Evolutionary conservation across 805 yeast genomes (phyloP), one percentile per base, ranked within the genome.

Genomic region (Starmerella bacillaris): DNA sequence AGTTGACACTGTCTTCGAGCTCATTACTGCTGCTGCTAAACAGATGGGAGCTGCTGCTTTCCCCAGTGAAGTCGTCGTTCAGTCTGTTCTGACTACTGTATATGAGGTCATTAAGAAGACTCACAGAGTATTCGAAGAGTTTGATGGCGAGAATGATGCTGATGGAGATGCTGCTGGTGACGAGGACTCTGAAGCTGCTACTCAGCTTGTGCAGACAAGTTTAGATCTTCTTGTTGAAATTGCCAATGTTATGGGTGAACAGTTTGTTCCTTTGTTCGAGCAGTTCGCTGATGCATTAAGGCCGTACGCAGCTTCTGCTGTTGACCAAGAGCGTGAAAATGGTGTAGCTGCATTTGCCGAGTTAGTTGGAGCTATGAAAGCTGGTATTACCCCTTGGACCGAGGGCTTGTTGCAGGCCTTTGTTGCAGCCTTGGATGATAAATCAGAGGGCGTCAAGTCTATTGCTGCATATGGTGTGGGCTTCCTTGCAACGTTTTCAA

Each of bases 391-490:
- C 50, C 79, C 80, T 39, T 75, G 64, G 60, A 58, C 74, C 26
- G 68, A 71, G 43, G 80, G 77, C 44, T 61, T 89, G 51, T 60
- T 82, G 50, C 41, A 42, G 22, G 62, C 75, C 27, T 76, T 89
- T 53, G 62, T 68, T 34, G 65, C 70, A 40, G 73, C 76, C 45
- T 64, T 86, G 41, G 67, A 76, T 37, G 72, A 72, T 51, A 83
- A 78, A 54, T 63, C 78, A 43, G 93, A 82, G 53, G 45, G 42
- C 12, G 95, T 82, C 39, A 77, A 86, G 59, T 84, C 94, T 49
- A 79, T 83, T 48, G 86, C 95, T 35, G 94, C 95, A 14, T 89
- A 82, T 55, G 98, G 96, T 64, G 72, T 79, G 46, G 98, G 98
- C 49, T 58, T 83, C 41, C 58, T 83, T 41, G 56, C 72, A 40